Percentiles rank a stretch among this genome's conserved stretches.
These are phyloP conservation scores for Fusarium buxicola DNA, from an alignment of 2,329 filamentous ascomycete genomes.

Conservation along the genomic window DNA sequence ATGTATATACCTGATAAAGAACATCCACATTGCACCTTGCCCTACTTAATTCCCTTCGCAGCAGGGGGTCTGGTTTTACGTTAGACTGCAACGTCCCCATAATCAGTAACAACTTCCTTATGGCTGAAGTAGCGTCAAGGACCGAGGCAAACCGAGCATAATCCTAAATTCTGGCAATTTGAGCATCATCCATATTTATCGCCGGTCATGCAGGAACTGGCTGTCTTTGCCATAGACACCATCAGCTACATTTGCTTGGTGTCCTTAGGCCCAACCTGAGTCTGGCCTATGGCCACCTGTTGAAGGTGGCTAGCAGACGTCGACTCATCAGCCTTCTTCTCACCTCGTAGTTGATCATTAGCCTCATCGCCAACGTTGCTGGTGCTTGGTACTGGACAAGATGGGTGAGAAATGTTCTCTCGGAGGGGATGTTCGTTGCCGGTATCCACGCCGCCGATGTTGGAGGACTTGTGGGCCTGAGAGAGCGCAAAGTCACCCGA, in stretches of 20 bases:
- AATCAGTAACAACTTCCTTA: background rate
- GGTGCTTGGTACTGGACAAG: conserved; percentile 12
- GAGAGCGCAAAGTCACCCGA: conserved; percentile 39
- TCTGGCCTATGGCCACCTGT: background rate
- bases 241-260: background rate
- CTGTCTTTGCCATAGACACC: background rate
- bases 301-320: conserved; percentile 9
- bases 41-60: no score
- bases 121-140: background rate
- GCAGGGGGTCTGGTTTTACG: no score
- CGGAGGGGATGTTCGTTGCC: conserved; percentile 22
- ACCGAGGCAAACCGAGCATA: background rate
- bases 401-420: conserved; percentile 18
- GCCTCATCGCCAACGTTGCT: conserved; percentile 15
- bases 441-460: conserved; percentile 19
- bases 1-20: no score
- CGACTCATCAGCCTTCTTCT: conserved; percentile 9
- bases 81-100: background rate
- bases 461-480: conserved; percentile 25
- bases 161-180: background rate
- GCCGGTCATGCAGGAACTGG: background rate
- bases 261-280: background rate
- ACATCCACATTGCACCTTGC: no score
- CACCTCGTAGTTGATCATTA: background rate
- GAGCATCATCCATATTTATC: background rate